Base-by-base conservation (phyloP, 441 rosid species). In the Euphorbia corollata region DNA sequence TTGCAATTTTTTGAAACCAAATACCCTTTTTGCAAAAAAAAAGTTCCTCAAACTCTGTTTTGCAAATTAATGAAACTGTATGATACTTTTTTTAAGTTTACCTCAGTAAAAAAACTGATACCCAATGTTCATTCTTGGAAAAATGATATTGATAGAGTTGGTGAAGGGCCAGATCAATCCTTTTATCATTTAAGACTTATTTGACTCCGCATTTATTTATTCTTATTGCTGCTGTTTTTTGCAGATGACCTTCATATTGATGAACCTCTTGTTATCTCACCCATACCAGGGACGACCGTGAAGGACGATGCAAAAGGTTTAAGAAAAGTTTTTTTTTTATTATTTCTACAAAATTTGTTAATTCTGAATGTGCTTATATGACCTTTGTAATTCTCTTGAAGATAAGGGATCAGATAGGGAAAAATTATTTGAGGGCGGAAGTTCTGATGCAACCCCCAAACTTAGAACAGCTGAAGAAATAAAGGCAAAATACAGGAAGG, bases 401-500 rank as follows among this genome's bases (percentile, higher is more conserved):
- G 96, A 79, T 67, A 79, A 79, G 74, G 74, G 74, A 76, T 69
- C 72, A 6, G 88, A 90, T 61, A 85, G 73, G 79, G 89, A 85
- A 68, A 84, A 62, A 75, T 78, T 92, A 64, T 87, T 92, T 41
- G 97, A 90, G 75, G 96, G 96, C 64, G 84, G 84, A 18, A 73
- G 78, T 70, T 55, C 79, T 32, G 81, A 82, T 75, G 61, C 86
- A 65, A 83, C 77, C 39, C 99, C 99, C 32, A 80, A 67, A 81
- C 66, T 71, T 13, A 84, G 95, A 83, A 83, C 99, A 61, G 81
- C 85, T n/a, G 91, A 89, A 69, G 97, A 93, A 82, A 89, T 93
- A 51, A 85, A 82, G 71, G 91, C 96, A 27, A 87, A 93, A 79
- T 93, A 93, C 79, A 76, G 85, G 77, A 88, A 83, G 69, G 91